A percentile compares a stretch with the other conserved stretches of the same genome.
Conservation (phyloP, 2,329 filamentous ascomycete species). For the Chaetomium globosum region DNA sequence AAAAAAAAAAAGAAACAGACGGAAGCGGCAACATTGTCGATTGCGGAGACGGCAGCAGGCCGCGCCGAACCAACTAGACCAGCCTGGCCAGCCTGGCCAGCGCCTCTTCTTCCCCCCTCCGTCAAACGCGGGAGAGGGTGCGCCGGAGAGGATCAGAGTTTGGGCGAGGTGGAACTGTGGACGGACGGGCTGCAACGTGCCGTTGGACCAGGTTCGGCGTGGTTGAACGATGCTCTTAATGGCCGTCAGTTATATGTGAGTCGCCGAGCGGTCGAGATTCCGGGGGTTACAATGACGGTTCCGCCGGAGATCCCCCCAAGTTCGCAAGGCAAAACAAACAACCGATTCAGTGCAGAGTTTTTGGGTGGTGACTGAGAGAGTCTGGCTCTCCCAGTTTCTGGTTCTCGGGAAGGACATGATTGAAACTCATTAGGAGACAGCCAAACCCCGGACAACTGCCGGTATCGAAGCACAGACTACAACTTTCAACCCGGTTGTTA, state of each 20-base stretch:
- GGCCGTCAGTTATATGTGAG: neutral
- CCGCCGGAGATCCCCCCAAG: neutral
- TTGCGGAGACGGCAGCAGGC: slow-evolving; percentile 21
- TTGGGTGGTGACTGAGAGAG: neutral
- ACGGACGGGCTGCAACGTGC: slow-evolving; percentile 13
- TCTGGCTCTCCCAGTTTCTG: neutral
- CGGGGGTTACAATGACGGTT: neutral
- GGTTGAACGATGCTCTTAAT: neutral
- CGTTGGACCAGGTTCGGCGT: slow-evolving; percentile 3
- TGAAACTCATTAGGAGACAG: neutral
- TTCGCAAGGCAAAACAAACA: neutral
- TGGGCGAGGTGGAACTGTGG: slow-evolving; percentile 21
- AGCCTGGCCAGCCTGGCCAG: slow-evolving; percentile 5
- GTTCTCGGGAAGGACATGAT: neutral
- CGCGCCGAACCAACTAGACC: too few species aligned
- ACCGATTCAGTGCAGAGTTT: neutral
- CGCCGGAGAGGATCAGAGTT: slow-evolving; percentile 10
- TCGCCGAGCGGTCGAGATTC: neutral
- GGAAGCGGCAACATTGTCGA: neutral
- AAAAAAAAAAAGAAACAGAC: neutral
- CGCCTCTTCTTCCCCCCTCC: neutral
- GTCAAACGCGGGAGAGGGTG: neutral
- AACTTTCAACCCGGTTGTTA: neutral
- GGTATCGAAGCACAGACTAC: neutral
- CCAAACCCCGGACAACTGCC: neutral